phyloP scores from a whole-genome alignment of 148 eudicot genomes.

The Silene uniflora region DNA sequence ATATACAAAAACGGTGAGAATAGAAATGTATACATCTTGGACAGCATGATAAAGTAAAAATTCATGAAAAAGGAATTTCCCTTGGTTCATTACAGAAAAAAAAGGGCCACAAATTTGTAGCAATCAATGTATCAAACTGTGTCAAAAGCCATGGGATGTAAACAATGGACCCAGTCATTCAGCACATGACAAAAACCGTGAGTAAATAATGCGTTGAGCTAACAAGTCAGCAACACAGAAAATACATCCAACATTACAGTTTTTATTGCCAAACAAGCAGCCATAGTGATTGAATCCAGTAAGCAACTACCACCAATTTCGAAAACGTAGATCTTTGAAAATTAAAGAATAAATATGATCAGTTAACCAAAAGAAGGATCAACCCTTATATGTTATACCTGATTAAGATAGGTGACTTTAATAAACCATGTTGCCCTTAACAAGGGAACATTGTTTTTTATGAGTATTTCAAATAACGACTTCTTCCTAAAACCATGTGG shows the following conservation, averaged over 20 bases:
- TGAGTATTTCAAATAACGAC: slow-evolving; percentile 76
- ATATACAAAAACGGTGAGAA: too few species aligned
- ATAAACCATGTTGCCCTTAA: slow-evolving; percentile 98
- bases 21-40: too few species aligned
- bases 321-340: not conserved
- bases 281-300: not conserved
- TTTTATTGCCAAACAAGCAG: not conserved
- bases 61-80: too few species aligned
- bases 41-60: too few species aligned
- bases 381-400: slow-evolving; percentile 39
- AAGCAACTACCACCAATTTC: not conserved
- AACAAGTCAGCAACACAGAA: not conserved
- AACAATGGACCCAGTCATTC: not conserved
- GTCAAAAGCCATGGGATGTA: not conserved
- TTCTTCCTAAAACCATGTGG: slow-evolving; percentile 83
- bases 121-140: not conserved
- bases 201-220: not conserved
- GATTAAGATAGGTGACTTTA: slow-evolving; percentile 94
- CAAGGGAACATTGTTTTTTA: slow-evolving; percentile 83
- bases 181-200: not conserved
- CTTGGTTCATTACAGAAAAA: not conserved
- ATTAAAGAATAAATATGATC: not conserved
- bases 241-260: not conserved
- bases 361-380: not conserved
- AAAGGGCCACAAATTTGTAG: not conserved